These are phyloP conservation scores for Phytophthora tubulina DNA, from an alignment of 352 stramenopile genomes.

Conservation along the genomic window DNA sequence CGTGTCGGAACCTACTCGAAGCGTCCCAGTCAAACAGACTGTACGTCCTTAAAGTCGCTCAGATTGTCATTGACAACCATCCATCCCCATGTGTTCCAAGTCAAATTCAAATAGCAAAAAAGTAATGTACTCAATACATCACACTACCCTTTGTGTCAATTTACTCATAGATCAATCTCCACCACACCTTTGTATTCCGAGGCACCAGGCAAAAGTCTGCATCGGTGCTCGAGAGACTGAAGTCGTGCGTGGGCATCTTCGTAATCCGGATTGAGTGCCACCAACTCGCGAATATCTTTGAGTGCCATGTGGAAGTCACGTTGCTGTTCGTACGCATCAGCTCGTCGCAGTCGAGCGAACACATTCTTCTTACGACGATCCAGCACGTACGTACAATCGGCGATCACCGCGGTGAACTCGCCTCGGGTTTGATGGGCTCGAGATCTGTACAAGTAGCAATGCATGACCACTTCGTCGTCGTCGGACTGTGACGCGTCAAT, in stretches of 20 bases:
- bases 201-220: conserved; percentile 45
- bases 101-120: conserved; percentile 26
- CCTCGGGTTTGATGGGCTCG: conserved; percentile 62
- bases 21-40: conserved; percentile 14
- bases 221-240: conserved; percentile 54
- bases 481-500: conserved; percentile 65
- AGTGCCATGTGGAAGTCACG: conserved; percentile 67
- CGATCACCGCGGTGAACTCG: conserved; percentile 61
- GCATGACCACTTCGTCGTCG: conserved; percentile 61
- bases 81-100: not conserved
- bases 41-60: conserved; percentile 10
- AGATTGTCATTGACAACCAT: not conserved
- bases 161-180: conserved; percentile 36
- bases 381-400: conserved; percentile 64
- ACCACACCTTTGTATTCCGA: conserved; percentile 21
- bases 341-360: conserved; percentile 60
- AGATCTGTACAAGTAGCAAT: conserved; percentile 69
- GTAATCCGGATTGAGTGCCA: conserved; percentile 65
- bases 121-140: conserved; percentile 36
- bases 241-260: conserved; percentile 57
- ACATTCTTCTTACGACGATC: conserved; percentile 59
- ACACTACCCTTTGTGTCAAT: conserved; percentile 20
- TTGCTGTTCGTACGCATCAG: conserved; percentile 68
- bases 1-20: conserved; percentile 18
- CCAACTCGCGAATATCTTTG: conserved; percentile 64